phyloP scores from a whole-genome alignment of 2,329 filamentous ascomycete genomes.

The Helminthosporium solani region DNA sequence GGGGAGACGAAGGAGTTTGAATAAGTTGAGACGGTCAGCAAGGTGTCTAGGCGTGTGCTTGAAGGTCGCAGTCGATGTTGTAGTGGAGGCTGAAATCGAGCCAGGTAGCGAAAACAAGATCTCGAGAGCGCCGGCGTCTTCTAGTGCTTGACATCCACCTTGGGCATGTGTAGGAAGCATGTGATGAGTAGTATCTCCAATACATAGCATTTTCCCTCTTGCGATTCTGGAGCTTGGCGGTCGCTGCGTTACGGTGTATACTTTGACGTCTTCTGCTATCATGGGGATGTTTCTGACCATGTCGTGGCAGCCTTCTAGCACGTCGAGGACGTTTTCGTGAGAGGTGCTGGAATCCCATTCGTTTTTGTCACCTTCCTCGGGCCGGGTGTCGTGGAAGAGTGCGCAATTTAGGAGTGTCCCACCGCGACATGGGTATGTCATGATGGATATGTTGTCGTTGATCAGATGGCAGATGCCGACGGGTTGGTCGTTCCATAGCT shows the following conservation, averaged over 20 bases:
- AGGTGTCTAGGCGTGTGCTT: constrained; percentile 2
- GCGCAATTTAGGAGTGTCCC: constrained; percentile 14
- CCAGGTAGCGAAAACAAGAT: constrained; percentile 6
- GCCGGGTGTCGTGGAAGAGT: constrained; percentile 15
- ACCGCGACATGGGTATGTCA: constrained; percentile 17
- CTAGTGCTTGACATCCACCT: constrained; percentile 12
- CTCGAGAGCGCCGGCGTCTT: constrained; percentile 16
- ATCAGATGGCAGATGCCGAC: constrained; percentile 12
- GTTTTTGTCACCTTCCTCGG: constrained; percentile 8
- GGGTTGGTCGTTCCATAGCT: constrained; percentile 5
- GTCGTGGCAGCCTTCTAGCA: constrained; percentile 5
- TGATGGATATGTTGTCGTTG: constrained; percentile 5
- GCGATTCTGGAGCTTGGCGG: constrained; percentile 4
- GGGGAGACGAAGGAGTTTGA: constrained; percentile 10
- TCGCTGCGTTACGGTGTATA: constrained; percentile 17
- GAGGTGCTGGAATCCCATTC: constrained; percentile 12
- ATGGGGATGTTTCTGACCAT: constrained; percentile 6
- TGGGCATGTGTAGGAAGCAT: constrained; percentile 19
- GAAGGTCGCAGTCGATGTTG: not conserved
- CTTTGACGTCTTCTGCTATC: constrained; percentile 9
- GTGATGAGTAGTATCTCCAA: constrained; percentile 15
- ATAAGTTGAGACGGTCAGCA: constrained; percentile 4
- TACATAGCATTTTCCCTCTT: constrained; percentile 6
- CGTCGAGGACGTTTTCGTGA: constrained; percentile 10
- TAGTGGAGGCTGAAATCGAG: not conserved